A percentile compares a stretch with the other conserved stretches of the same genome.
These are phyloP conservation scores for Raphanus sativus DNA, from an alignment of 345 rosid genomes.

Conservation along the genomic window DNA sequence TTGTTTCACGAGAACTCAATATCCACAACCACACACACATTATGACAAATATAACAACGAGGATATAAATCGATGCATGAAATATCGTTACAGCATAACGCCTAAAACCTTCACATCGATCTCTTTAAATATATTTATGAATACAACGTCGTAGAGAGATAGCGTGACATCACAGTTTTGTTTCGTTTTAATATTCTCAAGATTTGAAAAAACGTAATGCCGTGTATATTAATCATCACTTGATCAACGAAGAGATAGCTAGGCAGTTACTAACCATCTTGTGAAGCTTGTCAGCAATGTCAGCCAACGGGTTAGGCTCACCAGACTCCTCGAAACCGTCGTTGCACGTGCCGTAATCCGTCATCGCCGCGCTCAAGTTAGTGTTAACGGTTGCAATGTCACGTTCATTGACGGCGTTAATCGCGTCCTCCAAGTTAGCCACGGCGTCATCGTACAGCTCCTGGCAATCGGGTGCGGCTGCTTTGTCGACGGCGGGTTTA, in stretches of 20 bases:
- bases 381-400: conserved; percentile 46
- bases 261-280: conserved; percentile 56
- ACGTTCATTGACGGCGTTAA: conserved; percentile 36
- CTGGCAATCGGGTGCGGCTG: conserved; percentile 39
- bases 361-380: conserved; percentile 52
- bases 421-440: conserved; percentile 44
- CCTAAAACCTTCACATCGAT: conserved; percentile 15
- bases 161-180: not conserved
- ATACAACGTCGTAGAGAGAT: not conserved
- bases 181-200: not conserved
- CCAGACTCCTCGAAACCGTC: conserved; percentile 41
- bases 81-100: conserved; percentile 1
- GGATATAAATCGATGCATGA: conserved; percentile 10
- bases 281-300: conserved; percentile 31
- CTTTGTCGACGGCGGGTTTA: not conserved
- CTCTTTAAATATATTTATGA: not conserved
- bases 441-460: conserved; percentile 45
- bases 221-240: conserved; percentile 9
- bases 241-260: conserved; percentile 47
- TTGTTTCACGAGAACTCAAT: conserved; percentile 11
- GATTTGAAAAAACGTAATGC: not conserved
- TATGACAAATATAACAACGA: conserved; percentile 10
- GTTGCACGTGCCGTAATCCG: conserved; percentile 47
- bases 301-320: conserved; percentile 39
- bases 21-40: conserved; percentile 7